These are phyloP conservation scores for Ceratocystiopsis brevicomis DNA, from an alignment of 2,329 filamentous ascomycete species.

Conservation along the genomic window DNA sequence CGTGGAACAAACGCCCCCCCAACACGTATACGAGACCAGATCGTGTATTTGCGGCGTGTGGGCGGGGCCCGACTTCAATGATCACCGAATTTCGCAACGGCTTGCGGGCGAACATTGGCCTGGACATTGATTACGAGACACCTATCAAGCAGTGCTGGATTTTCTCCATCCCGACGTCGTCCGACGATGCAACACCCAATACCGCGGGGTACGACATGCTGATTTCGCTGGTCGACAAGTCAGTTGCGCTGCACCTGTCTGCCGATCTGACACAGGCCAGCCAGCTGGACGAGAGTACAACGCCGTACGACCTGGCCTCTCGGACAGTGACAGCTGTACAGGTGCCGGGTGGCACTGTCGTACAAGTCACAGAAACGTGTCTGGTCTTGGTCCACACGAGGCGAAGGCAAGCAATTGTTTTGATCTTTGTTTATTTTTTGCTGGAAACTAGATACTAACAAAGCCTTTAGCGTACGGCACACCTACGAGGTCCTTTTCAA, in stretches of 20 bases:
- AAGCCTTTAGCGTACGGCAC: not conserved
- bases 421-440: not conserved
- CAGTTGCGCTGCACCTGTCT: constrained; percentile 29
- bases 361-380: constrained; percentile 35
- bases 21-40: constrained; percentile 35
- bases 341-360: constrained; percentile 18
- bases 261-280: constrained; percentile 26
- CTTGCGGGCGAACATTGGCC: constrained; percentile 45
- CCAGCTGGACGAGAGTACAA: constrained; percentile 21
- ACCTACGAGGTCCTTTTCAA: constrained; percentile 2
- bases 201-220: constrained; percentile 19
- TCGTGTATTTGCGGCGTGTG: constrained; percentile 47
- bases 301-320: constrained; percentile 31
- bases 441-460: not conserved
- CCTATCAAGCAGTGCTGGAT: constrained; percentile 35
- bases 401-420: constrained; percentile 16
- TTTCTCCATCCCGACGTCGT: constrained; percentile 20
- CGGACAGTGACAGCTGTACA: constrained; percentile 30
- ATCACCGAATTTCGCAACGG: constrained; percentile 53
- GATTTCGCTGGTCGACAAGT: constrained; percentile 29
- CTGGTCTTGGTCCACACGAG: constrained; percentile 21
- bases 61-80: constrained; percentile 40
- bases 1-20: constrained; percentile 17
- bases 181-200: no score
- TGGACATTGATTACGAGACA: constrained; percentile 32